phyloP scores from a whole-genome alignment of 176 grass and related monocot species.

The Zizania latifolia region DNA sequence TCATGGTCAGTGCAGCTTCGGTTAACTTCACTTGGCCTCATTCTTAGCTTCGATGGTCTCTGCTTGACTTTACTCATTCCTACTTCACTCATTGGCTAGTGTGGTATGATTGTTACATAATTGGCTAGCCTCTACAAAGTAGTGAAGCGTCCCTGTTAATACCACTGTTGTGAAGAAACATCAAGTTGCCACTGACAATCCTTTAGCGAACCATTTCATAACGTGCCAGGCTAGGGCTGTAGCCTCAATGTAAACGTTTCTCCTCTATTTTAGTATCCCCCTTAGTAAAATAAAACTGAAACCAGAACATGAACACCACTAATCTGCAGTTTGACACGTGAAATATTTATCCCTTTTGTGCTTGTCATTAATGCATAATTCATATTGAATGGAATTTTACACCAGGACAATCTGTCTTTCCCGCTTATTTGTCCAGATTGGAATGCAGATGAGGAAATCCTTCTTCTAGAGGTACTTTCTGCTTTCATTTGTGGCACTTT shows the following conservation, averaged over 20 bases:
- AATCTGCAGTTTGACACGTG: no score
- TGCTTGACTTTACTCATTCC: neutral
- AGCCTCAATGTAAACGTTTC: no score
- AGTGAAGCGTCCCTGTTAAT: no score
- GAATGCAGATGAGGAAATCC: constrained; percentile 99
- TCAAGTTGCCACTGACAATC: no score
- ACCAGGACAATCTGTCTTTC: constrained; percentile 96
- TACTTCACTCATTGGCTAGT: neutral
- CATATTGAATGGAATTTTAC: constrained; percentile 15
- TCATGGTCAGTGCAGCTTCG: constrained; percentile 66
- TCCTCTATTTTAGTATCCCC: no score
- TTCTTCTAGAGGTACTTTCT: constrained; percentile 78
- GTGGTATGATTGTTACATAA: neutral
- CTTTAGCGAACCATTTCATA: no score
- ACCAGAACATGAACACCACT: no score
- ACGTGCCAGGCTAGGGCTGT: no score
- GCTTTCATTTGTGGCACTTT: neutral
- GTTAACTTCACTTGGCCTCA: neutral
- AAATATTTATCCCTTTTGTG: neutral
- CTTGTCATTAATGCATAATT: constrained; percentile 1
- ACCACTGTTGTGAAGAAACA: no score
- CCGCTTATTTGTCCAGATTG: constrained; percentile 92
- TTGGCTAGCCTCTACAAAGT: neutral
- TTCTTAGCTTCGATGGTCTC: neutral
- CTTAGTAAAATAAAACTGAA: no score